Evolutionary conservation across 495 filamentous ascomycete species (phyloP).

Genomic region (Penicillium arizonense): DNA sequence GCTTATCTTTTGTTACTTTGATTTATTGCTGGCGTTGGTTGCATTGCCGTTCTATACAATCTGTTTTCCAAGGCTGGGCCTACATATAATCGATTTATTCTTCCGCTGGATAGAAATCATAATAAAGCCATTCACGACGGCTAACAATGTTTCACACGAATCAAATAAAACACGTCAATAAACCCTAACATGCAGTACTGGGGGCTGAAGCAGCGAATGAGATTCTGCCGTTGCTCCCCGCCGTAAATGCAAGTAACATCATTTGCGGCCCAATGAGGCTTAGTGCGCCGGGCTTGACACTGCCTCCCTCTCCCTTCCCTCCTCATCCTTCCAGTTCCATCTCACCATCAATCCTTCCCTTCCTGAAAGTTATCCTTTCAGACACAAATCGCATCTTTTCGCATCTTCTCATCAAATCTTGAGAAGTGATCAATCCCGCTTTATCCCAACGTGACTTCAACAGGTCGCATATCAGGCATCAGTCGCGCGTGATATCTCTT

Average conservation of each 20-base stretch:
- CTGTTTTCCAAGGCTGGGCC: conserved; percentile 18
- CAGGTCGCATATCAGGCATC: conserved; percentile 13
- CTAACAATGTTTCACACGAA: too few species aligned
- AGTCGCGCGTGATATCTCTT: conserved; percentile 13
- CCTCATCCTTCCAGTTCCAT: conserved; percentile 12
- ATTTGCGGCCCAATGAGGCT: not conserved
- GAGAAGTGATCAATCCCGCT: not conserved
- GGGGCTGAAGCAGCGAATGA: too few species aligned
- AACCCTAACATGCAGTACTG: too few species aligned
- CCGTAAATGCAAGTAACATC: not conserved
- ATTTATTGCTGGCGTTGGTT: conserved; percentile 15
- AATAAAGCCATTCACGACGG: too few species aligned
- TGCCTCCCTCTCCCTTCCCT: conserved; percentile 8
- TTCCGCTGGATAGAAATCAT: too few species aligned
- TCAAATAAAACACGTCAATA: too few species aligned
- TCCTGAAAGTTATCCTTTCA: too few species aligned
- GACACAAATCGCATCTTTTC: too few species aligned
- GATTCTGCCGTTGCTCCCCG: not conserved
- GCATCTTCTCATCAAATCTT: not conserved
- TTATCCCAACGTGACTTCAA: conserved; percentile 12
- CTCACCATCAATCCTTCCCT: conserved; percentile 5
- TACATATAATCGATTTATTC: conserved; percentile 12
- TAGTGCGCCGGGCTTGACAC: not conserved
- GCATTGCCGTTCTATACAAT: conserved; percentile 10
- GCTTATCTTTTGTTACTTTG: not conserved